A percentile compares a stretch with the other conserved stretches of the same genome.
phyloP scores from a whole-genome alignment of 768 basidiomycete genomes.

The Agrocybe chaxingu region DNA sequence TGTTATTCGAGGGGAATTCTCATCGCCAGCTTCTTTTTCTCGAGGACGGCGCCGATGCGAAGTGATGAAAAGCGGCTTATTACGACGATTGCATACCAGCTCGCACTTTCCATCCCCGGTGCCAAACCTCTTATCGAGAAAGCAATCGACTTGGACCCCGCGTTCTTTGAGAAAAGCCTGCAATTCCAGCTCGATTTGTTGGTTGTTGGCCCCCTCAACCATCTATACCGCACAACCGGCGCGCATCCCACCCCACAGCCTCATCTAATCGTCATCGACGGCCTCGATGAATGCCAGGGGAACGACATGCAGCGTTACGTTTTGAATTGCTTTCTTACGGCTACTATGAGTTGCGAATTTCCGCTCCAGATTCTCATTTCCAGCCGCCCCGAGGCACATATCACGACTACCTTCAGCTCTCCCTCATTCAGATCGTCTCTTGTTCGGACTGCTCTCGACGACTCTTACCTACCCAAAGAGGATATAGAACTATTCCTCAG shows the following conservation, averaged over 20 bases:
- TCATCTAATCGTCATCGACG: slow-evolving; percentile 22
- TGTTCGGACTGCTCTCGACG: slow-evolving; percentile 4
- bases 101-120: slow-evolving; percentile 10
- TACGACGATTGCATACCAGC: slow-evolving; percentile 27
- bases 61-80: slow-evolving; percentile 22
- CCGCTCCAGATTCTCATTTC: slow-evolving; percentile 20
- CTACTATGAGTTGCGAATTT: slow-evolving; percentile 1
- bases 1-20: slow-evolving; percentile 15
- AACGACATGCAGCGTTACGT: slow-evolving; percentile 9
- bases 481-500: slow-evolving; percentile 18
- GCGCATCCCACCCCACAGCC: neutral
- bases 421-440: neutral
- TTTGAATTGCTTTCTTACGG: slow-evolving; percentile 6
- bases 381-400: slow-evolving; percentile 25
- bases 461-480: slow-evolving; percentile 6
- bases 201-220: slow-evolving; percentile 11
- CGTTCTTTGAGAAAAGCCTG: slow-evolving; percentile 12
- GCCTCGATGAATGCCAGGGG: slow-evolving; percentile 22
- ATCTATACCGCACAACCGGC: neutral
- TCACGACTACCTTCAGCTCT: slow-evolving; percentile 9
- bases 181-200: slow-evolving; percentile 15
- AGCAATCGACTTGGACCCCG: slow-evolving; percentile 12
- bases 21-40: slow-evolving; percentile 34
- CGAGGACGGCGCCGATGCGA: slow-evolving; percentile 20
- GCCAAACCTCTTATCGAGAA: slow-evolving; percentile 4